phyloP scores from a whole-genome alignment of 75 land plant species.

The Gnetum montanum region DNA sequence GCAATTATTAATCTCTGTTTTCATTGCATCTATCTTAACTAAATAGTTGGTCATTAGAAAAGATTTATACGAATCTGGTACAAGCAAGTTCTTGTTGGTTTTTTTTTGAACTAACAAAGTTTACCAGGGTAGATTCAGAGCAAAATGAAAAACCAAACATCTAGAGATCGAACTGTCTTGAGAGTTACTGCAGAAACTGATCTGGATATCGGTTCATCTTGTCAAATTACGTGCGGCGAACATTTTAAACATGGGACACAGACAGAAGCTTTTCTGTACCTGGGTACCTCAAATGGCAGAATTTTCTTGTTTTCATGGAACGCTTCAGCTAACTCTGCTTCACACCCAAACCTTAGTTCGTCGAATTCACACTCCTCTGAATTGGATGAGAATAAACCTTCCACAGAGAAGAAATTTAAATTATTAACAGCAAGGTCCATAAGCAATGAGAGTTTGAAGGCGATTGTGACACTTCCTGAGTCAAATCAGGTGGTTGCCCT shows the following conservation, averaged over 20 bases:
- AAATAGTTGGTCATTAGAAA: too few species aligned
- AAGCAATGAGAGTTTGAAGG: slow-evolving; percentile 21
- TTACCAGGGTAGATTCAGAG: too few species aligned
- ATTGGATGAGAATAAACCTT: background rate
- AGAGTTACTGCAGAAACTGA: slow-evolving; percentile 1
- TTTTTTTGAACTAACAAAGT: too few species aligned
- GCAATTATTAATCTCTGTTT: too few species aligned
- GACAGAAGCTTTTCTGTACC: slow-evolving; percentile 32
- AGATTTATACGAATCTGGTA: too few species aligned
- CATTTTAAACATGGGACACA: slow-evolving; percentile 15
- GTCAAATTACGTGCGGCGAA: slow-evolving; percentile 7
- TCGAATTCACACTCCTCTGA: background rate
- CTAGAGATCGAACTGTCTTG: slow-evolving; percentile 1
- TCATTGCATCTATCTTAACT: too few species aligned
- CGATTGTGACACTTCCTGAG: slow-evolving; percentile 24
- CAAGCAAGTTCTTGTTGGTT: too few species aligned
- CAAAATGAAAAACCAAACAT: background rate
- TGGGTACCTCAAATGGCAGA: slow-evolving; percentile 59
- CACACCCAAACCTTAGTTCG: slow-evolving; percentile 8
- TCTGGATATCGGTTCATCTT: background rate
- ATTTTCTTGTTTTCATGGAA: slow-evolving; percentile 21
- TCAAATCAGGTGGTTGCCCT: slow-evolving; percentile 32
- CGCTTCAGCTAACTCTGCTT: background rate
- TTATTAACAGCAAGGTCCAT: slow-evolving; percentile 12
- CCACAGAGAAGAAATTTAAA: background rate